Base-by-base conservation (phyloP, 108 stramenopile species). In the Skeletonema menzelii region DNA sequence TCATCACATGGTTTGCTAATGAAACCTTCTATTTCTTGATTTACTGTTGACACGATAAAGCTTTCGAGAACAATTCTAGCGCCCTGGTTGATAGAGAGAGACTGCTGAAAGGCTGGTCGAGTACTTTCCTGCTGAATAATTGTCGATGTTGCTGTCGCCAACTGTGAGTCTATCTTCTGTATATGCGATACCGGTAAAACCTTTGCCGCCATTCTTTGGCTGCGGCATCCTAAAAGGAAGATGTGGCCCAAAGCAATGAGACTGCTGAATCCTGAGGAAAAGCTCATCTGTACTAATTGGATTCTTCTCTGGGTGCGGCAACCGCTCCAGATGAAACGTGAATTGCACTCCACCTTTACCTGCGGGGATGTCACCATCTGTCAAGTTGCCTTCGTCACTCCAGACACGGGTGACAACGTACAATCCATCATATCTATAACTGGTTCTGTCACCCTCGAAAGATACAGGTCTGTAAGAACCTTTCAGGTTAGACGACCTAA, bases 381-480 rank as follows among this genome's bases (percentile, higher is more conserved):
- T 68, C 22, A 14, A 12, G 31, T 34, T 31, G 34, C 77, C 77
- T 8, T 26, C 31, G 12, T 22, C 6, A 59, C 68, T 65, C 37
- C 46, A 74, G 17, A 74, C 59, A 27, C 44, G 55, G 3, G 57
- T 69, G n/a, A 74, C 77, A 20, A 58, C 8, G 58, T 78, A 81
- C 19, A 81, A 35, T 4, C 80, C 80, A 59, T 81, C 80, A 60
- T 81, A 81, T 59, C 80, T 35, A 56, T 81, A 81, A 12, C 69
- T 56, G 15, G 70, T 76, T 72, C 55, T 31, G 14, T 65, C 61
- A 12, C 53, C 49, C 42, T 77, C 53, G 2, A 76, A 37, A 24
- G 69, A 15, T 7, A 64, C 69, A 38, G 80, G 80, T 19, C 71
- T 38, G 56, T 60, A 82, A 20, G 34, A 17, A 31, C 34, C 17